Conservation (phyloP, 176 grass and related monocot species). For the Alopecurus myosuroides region DNA sequence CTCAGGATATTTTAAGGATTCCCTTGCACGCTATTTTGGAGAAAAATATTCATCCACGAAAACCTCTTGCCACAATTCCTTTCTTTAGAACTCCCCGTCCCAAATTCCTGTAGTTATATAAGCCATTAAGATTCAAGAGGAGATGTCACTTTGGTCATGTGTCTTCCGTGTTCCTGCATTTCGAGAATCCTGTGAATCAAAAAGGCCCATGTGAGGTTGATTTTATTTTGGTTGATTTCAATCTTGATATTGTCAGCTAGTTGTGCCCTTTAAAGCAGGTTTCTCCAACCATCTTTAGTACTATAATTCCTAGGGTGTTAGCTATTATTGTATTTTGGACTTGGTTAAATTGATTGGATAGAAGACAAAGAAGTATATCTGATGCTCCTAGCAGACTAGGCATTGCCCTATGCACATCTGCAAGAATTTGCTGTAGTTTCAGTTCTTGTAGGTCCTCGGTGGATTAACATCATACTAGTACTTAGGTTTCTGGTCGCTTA, state of each 20-base stretch:
- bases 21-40: too few relatives aligned
- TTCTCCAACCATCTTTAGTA: background rate
- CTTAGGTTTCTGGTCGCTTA: background rate
- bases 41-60: too few relatives aligned
- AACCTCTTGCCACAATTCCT: too few relatives aligned
- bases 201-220: background rate
- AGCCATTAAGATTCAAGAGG: too few relatives aligned
- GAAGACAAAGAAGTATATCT: background rate
- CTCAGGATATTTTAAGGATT: too few relatives aligned
- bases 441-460: background rate
- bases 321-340: background rate
- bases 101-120: too few relatives aligned
- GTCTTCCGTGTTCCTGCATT: too few relatives aligned
- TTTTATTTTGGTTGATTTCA: background rate
- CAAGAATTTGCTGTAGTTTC: background rate
- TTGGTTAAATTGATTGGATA: background rate
- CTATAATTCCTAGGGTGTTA: background rate
- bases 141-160: too few relatives aligned
- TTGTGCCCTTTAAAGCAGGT: background rate
- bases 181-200: too few relatives aligned
- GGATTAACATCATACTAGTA: background rate
- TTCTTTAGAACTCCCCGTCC: too few relatives aligned
- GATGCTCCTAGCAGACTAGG: background rate
- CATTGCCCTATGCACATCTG: background rate
- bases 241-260: background rate